phyloP scores from a whole-genome alignment of 495 filamentous ascomycete species.

The Peziza echinospora region DNA sequence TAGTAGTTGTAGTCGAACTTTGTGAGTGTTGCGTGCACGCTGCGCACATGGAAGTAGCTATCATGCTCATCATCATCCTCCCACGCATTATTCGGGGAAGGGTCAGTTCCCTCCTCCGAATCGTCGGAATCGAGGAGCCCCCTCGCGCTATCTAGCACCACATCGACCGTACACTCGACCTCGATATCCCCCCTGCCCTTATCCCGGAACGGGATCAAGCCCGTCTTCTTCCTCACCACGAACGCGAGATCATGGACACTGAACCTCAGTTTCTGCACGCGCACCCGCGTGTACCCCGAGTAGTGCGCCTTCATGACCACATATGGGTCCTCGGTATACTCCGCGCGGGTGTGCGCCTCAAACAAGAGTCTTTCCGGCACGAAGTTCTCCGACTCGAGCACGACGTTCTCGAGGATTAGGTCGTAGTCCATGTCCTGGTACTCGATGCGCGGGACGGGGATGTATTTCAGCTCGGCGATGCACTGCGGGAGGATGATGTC shows the following conservation, averaged over 20 bases:
- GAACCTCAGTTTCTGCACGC: constrained; percentile 11
- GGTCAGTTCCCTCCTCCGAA: not conserved
- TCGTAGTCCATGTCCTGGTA: constrained; percentile 18
- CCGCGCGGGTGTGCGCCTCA: constrained; percentile 14
- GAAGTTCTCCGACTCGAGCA: constrained; percentile 18
- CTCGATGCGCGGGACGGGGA: constrained; percentile 16
- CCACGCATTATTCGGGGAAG: not conserved
- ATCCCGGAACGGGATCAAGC: constrained; percentile 12
- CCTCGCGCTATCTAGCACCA: not conserved
- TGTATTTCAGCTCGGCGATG: constrained; percentile 14
- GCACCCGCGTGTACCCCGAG: constrained; percentile 11
- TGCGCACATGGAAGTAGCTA: constrained; percentile 13
- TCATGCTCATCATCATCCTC: constrained; percentile 1
- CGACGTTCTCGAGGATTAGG: constrained; percentile 16
- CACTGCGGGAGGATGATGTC: constrained; percentile 14
- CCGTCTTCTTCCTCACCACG: constrained; percentile 17
- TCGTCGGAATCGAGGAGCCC: constrained; percentile 8
- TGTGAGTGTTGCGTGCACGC: constrained; percentile 13
- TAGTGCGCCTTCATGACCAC: not conserved
- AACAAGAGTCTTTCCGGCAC: constrained; percentile 12
- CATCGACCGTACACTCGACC: constrained; percentile 2
- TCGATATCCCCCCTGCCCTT: constrained; percentile 14
- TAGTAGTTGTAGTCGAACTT: constrained; percentile 18
- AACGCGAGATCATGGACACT: constrained; percentile 15
- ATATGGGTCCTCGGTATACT: constrained; percentile 6